phyloP scores from a whole-genome alignment of 2,329 filamentous ascomycete genomes.

The Fusarium veterinarium region DNA sequence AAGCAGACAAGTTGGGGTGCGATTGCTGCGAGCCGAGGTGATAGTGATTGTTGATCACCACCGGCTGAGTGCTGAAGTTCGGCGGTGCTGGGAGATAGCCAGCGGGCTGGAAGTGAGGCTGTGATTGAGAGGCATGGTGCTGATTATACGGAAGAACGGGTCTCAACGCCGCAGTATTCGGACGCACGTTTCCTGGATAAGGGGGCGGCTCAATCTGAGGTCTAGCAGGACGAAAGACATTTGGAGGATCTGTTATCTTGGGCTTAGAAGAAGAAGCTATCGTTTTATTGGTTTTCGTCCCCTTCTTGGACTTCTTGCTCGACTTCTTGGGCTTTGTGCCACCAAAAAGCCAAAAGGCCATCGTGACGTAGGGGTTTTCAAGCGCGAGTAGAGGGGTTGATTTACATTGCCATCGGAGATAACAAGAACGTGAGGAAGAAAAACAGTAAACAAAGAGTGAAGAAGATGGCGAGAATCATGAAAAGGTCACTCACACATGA shows the following conservation, averaged over 20 bases:
- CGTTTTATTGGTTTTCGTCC: background rate
- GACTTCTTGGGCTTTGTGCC: background rate
- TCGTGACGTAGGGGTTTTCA: background rate
- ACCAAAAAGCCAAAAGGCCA: slow-evolving; percentile 4
- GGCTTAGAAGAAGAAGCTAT: background rate
- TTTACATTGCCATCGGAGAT: background rate
- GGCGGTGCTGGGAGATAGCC: slow-evolving; percentile 42
- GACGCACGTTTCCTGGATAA: background rate
- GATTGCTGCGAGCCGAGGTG: slow-evolving; percentile 50
- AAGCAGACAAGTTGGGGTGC: background rate
- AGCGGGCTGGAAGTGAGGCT: slow-evolving; percentile 37
- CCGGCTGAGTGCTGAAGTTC: slow-evolving; percentile 48
- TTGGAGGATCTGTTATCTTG: slow-evolving; percentile 16
- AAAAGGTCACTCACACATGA: slow-evolving; percentile 26
- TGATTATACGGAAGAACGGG: slow-evolving; percentile 30
- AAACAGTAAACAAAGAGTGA: slow-evolving; percentile 9
- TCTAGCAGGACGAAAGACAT: slow-evolving; percentile 6
- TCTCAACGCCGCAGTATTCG: background rate
- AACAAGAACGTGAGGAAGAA: background rate
- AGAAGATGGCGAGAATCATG: slow-evolving; percentile 23
- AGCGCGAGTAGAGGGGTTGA: background rate
- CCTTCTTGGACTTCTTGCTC: slow-evolving; percentile 13
- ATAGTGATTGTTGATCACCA: slow-evolving; percentile 66
- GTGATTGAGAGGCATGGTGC: slow-evolving; percentile 40
- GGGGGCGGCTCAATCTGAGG: background rate